Conservation (phyloP, 2,329 filamentous ascomycete species). For the Aspergillus arachidicola region DNA sequence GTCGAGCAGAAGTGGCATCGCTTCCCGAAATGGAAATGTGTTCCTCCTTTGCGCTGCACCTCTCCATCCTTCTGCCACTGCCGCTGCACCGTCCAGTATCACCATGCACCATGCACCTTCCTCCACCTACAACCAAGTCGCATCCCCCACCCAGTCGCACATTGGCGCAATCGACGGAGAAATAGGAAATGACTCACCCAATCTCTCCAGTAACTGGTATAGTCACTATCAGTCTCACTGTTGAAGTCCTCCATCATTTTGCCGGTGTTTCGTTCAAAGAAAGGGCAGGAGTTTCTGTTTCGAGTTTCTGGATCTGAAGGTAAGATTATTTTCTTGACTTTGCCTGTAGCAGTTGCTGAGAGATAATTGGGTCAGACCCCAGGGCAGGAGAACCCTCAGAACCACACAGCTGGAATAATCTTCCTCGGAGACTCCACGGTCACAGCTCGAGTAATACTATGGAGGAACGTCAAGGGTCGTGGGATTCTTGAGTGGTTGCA, state of each 20-base stretch:
- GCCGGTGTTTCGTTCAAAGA: constrained; percentile 1
- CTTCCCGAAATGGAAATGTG: neutral
- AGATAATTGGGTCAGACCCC: constrained; percentile 24
- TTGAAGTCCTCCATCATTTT: constrained; percentile 89
- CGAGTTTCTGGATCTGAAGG: constrained; percentile 7
- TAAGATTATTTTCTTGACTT: constrained; percentile 23
- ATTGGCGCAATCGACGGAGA: constrained; percentile 14
- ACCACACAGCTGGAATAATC: constrained; percentile 23
- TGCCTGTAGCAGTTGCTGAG: constrained; percentile 28
- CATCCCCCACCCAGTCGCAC: constrained; percentile 8
- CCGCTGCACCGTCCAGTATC: neutral
- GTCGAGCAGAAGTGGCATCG: neutral
- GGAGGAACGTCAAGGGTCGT: neutral
- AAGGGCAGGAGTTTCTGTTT: neutral
- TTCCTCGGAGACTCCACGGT: constrained; percentile 19
- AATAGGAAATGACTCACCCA: constrained; percentile 70
- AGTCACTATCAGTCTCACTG: constrained; percentile 97
- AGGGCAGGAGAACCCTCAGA: constrained; percentile 25
- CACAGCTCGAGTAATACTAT: neutral
- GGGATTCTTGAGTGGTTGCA: constrained; percentile 11
- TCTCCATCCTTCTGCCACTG: neutral
- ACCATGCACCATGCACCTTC: constrained; percentile 4
- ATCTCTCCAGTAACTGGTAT: constrained; percentile 98
- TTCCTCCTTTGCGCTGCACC: neutral
- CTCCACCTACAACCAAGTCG: constrained; percentile 10